Evolutionary conservation across 2,329 filamentous ascomycete genomes (phyloP), one percentile per base, ranked within the genome.

Genomic region (Fusarium begoniae): DNA sequence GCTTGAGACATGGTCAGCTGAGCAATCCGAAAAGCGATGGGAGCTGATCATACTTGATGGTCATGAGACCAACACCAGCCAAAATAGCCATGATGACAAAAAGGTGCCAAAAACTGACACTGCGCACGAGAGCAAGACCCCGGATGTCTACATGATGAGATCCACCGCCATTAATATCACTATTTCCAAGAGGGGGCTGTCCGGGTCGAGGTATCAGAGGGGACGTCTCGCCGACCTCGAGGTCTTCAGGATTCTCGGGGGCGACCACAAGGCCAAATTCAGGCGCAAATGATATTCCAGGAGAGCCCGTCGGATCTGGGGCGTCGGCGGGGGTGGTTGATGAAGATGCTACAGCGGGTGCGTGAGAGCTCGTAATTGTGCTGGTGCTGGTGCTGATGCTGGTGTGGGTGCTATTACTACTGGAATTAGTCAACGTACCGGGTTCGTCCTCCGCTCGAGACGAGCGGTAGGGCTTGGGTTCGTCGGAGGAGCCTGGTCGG

Each of bases 21-120:
- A 40, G 60, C 22, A n/a, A 8, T 62, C 50, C 28, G 63, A 60
- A 38, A 41, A 24, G 40, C 20, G 59, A 56, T 37, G 35, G 26
- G 30, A 17, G 48, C 45, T 28, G 32, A 64, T 64, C 93, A 83
- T 87, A 97, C 95, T 99, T 99, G 84, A 99, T 99, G 1, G 96
- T 98, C 96, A 99, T 99, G 74, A 99, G 85, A 17, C 96, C 96
- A 77, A 98, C 93, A 59, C 96, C 96, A 10, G 95, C 94, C 71
- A 98, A 86, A n/a, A 98, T 89, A 44, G 92, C 95, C 89, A 99
- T 94, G 75, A 98, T 91, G 65, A 89, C 83, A 82, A 97, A 98
- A 35, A 97, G 84, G 79, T 97, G 93, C 95, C 95, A 98, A 82
- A 98, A 99, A 74, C 97, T 93, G 54, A 91, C 78, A 69, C 89